Base-by-base conservation (phyloP, 352 stramenopile genomes). In the Globisporangium cederbergense region DNA sequence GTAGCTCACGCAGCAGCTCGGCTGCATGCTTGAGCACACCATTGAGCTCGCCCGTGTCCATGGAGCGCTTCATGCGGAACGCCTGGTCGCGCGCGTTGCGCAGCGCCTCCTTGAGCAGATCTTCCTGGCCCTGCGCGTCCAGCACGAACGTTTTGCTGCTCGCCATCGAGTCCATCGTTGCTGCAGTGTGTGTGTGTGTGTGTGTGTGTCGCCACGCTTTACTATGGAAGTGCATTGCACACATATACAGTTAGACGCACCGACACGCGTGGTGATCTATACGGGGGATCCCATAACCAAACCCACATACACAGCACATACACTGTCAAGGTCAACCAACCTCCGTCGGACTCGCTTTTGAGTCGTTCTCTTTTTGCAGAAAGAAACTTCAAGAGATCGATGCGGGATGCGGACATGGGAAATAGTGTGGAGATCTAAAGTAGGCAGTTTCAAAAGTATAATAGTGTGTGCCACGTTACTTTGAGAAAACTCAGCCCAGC, bases 41-140 rank as follows among this genome's bases (percentile, higher is more conserved):
- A 22, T 84, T 69, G 42, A 96, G 78, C 64, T 97, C 88, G 60
- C 74, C 73, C 20, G 73, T 66, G 60, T 93, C 85, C 67, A 88
- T 85, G 2, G 85, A 81, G 45, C 86, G 88, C 71, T 96, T 92
- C 87, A 96, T 95, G 58, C 83, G 80, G 67, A 93, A 95, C 52
- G 80, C 82, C 59, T 93, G 84, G 62, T 93, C 81, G 36, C 81
- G 75, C 34, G 77, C 80, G n/a, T 79, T 86, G 54, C 78, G 79
- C 60, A 89, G 72, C 52, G 88, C 85, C 71, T 96, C 87, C 14
- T 76, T 71, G 40, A 96, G 81, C 54, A 95, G 70, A 49, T 87
- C 79, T 50, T 79, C 71, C 61, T 93, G 81, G 32, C 81, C 83
- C 65, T 89, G 76, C 20, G 75, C 78, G 60, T 89, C 82, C 58